Conservation (phyloP, 768 basidiomycete species). For the Mycena pura region DNA sequence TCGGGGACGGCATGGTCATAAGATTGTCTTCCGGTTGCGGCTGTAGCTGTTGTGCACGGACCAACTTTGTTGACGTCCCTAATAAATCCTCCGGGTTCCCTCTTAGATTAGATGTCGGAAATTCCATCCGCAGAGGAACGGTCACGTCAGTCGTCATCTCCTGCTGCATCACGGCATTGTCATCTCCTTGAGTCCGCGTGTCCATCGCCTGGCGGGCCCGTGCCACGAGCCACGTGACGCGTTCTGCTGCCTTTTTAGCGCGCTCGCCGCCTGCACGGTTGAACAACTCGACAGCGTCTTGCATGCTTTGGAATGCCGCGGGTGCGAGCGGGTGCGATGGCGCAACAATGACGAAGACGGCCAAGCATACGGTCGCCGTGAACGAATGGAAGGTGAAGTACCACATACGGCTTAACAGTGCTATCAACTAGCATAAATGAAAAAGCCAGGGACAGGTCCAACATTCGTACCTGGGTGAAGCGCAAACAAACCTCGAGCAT, state of each 20-base stretch:
- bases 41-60: too few relatives aligned
- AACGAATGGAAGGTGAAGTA: slow-evolving; percentile 32
- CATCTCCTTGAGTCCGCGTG: too few relatives aligned
- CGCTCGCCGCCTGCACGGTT: slow-evolving; percentile 26
- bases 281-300: slow-evolving; percentile 29
- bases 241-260: slow-evolving; percentile 25
- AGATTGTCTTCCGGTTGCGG: slow-evolving; percentile 7
- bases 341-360: slow-evolving; percentile 31
- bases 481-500: slow-evolving; percentile 29
- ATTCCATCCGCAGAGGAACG: slow-evolving; percentile 1
- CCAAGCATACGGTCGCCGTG: slow-evolving; percentile 31
- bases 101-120: slow-evolving; percentile 27
- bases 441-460: background rate
- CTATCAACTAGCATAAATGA: slow-evolving; percentile 8
- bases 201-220: slow-evolving; percentile 26
- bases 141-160: background rate
- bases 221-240: slow-evolving; percentile 20
- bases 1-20: slow-evolving; percentile 4
- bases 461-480: slow-evolving; percentile 26
- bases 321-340: slow-evolving; percentile 30
- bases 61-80: slow-evolving; percentile 31
- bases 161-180: background rate
- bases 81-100: slow-evolving; percentile 29
- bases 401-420: slow-evolving; percentile 30
- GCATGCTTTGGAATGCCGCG: slow-evolving; percentile 29